These are phyloP conservation scores for Chrysosphaeria jannelii DNA, from an alignment of 2,329 filamentous ascomycete genomes.

Conservation along the genomic window DNA sequence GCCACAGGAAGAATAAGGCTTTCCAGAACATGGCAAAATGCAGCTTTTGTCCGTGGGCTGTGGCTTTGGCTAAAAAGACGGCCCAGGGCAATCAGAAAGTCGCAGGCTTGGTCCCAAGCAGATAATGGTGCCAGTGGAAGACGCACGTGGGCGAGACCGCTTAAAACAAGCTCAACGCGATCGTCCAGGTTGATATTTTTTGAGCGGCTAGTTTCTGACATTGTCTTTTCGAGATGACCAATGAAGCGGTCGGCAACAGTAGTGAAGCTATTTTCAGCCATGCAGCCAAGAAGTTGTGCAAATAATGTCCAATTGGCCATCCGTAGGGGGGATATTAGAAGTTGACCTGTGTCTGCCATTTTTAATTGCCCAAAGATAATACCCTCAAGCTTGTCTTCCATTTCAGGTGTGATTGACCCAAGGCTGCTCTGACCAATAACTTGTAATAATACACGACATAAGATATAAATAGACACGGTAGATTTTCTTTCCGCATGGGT, in stretches of 20 bases:
- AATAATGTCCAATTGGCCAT: conserved; percentile 93
- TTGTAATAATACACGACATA: conserved; percentile 79
- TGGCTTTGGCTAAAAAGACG: conserved; percentile 62
- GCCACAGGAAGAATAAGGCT: conserved; percentile 67
- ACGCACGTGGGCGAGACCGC: conserved; percentile 71
- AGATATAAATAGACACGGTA: conserved; percentile 80
- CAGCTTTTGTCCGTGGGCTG: conserved; percentile 69
- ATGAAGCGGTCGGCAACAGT: conserved; percentile 63
- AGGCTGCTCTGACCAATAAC: conserved; percentile 77
- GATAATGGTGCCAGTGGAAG: conserved; percentile 44
- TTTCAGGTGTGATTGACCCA: conserved; percentile 55
- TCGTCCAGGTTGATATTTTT: conserved; percentile 41
- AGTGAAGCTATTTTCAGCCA: conserved; percentile 77
- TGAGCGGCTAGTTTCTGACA: conserved; percentile 49
- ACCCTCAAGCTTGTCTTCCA: conserved; percentile 77
- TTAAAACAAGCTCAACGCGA: conserved; percentile 60
- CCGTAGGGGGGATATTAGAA: conserved; percentile 48
- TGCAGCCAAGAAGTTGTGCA: conserved; percentile 71
- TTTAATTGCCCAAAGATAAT: conserved; percentile 95
- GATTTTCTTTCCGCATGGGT: conserved; percentile 65
- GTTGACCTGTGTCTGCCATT: conserved; percentile 55
- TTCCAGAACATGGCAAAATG: conserved; percentile 79
- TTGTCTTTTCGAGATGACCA: conserved; percentile 44
- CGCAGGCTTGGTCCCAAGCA: conserved; percentile 62
- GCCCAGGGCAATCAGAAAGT: conserved; percentile 58